These are phyloP conservation scores for Cryptosporidium muris DNA, from an alignment of 169 alveolate genomes.

Conservation along the genomic window DNA sequence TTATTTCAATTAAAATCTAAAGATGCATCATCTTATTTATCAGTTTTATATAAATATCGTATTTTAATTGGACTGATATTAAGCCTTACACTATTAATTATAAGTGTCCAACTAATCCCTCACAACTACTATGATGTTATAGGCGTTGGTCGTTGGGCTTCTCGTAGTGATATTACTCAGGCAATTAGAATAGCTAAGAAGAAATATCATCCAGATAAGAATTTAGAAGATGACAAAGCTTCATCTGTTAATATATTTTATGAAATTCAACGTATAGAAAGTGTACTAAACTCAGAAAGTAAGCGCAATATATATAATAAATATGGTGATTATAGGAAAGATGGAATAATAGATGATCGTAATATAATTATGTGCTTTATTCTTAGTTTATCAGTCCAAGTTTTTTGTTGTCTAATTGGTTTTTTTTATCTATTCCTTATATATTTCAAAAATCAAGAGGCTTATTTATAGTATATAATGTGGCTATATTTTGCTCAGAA, in stretches of 20 bases:
- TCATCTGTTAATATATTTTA: slow-evolving; percentile 25
- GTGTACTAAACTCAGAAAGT: slow-evolving; percentile 46
- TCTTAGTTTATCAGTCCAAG: slow-evolving; percentile 51
- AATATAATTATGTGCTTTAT: slow-evolving; percentile 58
- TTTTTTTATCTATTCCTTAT: slow-evolving; percentile 44
- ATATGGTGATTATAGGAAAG: slow-evolving; percentile 62
- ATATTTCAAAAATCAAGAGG: slow-evolving; percentile 56
- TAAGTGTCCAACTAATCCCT: not conserved
- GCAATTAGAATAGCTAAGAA: slow-evolving; percentile 62
- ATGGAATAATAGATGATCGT: slow-evolving; percentile 46
- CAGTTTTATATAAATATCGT: slow-evolving; percentile 23
- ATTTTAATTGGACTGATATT: not conserved
- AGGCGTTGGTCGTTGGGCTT: slow-evolving; percentile 58
- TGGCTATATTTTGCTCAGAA: slow-evolving; percentile 69
- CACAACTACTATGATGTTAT: slow-evolving; percentile 48
- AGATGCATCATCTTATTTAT: slow-evolving; percentile 2
- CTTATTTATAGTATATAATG: slow-evolving; percentile 47
- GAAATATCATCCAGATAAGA: slow-evolving; percentile 64
- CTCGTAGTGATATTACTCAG: slow-evolving; percentile 39
- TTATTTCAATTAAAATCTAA: slow-evolving; percentile 18
- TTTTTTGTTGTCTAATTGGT: slow-evolving; percentile 47
- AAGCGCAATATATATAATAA: slow-evolving; percentile 54
- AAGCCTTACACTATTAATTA: slow-evolving; percentile 5
- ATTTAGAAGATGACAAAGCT: slow-evolving; percentile 32
- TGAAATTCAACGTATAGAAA: slow-evolving; percentile 62